Evolutionary conservation across 2,329 filamentous ascomycete species (phyloP).

Genomic region (Truncatella angustata): DNA sequence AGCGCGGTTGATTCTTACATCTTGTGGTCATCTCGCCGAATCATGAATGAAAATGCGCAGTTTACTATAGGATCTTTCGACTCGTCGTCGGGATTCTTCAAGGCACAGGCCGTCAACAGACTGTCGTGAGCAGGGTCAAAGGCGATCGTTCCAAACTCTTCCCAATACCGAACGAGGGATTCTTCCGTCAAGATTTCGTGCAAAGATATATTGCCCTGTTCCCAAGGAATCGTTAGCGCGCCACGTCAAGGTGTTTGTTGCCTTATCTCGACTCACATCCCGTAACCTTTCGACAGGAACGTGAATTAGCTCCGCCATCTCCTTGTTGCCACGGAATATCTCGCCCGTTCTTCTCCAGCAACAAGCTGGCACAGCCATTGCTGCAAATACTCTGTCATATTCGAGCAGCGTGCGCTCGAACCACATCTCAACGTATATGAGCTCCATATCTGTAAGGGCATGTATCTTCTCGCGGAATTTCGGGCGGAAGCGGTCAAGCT

Average conservation of each 20-base stretch:
- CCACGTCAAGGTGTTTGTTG: not conserved
- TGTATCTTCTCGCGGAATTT: conserved; percentile 97
- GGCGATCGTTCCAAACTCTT: conserved; percentile 96
- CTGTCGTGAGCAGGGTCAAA: conserved; percentile 94
- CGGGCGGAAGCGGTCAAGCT: conserved; percentile 88
- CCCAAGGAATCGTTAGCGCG: conserved; percentile 10
- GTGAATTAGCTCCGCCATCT: conserved; percentile 96
- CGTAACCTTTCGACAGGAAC: conserved; percentile 87
- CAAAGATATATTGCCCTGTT: conserved; percentile 84
- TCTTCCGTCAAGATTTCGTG: conserved; percentile 96
- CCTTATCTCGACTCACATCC: conserved; percentile 64
- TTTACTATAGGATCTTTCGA: conserved; percentile 73
- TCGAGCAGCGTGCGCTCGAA: conserved; percentile 96
- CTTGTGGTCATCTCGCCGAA: conserved; percentile 90
- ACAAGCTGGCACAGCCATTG: conserved; percentile 97
- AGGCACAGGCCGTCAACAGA: conserved; percentile 85
- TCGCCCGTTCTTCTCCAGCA: conserved; percentile 96
- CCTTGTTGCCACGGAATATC: conserved; percentile 95
- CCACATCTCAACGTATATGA: conserved; percentile 98
- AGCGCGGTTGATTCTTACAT: too few species aligned
- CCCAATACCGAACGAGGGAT: conserved; percentile 95
- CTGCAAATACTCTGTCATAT: conserved; percentile 96
- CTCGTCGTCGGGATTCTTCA: conserved; percentile 76
- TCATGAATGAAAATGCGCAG: conserved; percentile 98
- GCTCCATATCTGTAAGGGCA: conserved; percentile 85